These are phyloP conservation scores for Lactuca sativa DNA, from an alignment of 129 eudicot genomes.

Conservation along the genomic window DNA sequence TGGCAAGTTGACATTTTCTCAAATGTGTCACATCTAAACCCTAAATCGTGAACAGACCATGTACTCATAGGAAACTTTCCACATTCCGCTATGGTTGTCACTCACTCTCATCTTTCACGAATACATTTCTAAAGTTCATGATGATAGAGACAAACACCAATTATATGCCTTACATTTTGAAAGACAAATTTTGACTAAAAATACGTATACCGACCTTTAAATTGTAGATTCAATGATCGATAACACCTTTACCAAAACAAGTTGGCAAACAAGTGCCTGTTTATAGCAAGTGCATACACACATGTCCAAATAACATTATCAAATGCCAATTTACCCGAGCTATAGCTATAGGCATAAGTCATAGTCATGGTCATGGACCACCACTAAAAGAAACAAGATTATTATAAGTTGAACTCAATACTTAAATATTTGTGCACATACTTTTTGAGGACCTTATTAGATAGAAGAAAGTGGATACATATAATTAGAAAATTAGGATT, in stretches of 20 bases:
- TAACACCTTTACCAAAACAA: constrained; percentile 9
- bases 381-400: constrained; percentile 31
- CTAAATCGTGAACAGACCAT: constrained; percentile 19
- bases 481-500: too few species aligned
- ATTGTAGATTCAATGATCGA: constrained; percentile 16
- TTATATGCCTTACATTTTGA: constrained; percentile 5
- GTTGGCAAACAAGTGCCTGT: constrained; percentile 1
- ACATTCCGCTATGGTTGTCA: constrained; percentile 4
- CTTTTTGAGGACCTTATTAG: neutral
- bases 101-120: neutral
- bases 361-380: constrained; percentile 33
- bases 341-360: neutral
- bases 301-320: constrained; percentile 1
- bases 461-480: neutral
- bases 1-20: constrained; percentile 5
- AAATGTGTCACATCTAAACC: constrained; percentile 13
- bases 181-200: neutral
- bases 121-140: constrained; percentile 4
- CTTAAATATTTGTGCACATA: constrained; percentile 19
- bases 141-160: constrained; percentile 5
- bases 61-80: constrained; percentile 9
- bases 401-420: constrained; percentile 24
- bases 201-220: constrained; percentile 5
- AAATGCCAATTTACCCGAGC: constrained; percentile 1
- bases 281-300: constrained; percentile 12